Evolutionary conservation across 2,329 filamentous ascomycete genomes (phyloP), one percentile per base, ranked within the genome.

Genomic region (Alternaria infectoria): DNA sequence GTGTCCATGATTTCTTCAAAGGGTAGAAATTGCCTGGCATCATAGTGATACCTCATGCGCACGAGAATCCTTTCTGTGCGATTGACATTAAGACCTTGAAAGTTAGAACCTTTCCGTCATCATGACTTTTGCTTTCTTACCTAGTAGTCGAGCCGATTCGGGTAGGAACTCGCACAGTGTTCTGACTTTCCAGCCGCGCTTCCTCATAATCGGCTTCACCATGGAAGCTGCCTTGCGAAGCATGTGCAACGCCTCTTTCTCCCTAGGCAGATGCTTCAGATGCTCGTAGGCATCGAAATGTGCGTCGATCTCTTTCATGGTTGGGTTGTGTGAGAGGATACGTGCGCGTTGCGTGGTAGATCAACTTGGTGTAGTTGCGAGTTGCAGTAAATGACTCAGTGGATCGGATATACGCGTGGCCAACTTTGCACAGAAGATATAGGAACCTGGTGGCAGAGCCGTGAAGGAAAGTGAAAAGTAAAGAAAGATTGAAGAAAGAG

Each of bases 181-280:
- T 26, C 87, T 86, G 32, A 98, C 92, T 66, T 85, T 90, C 92
- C 93, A 98, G 59, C 86, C 86, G 46, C 92, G 88, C 51, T 93
- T 93, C 68, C 93, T 87, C 94, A 98, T 98, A 66, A 98, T 92
- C 17, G 95, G 95, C 79, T 97, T 97, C 65, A 97, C 94, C 61
- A 96, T 81, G 25, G 93, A 97, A 3, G 93, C 93, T 44, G 96
- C 86, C 79, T 91, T 94, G 73, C 89, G 91, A 23, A 98, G 85
- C 61, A 87, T 88, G 36, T 87, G 74, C 11, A 85, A 75, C n/a
- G 83, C 84, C 47, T 83, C 80, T 51, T 80, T 79, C 54, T 80
- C 79, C 36, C 79, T 79, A 8, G 81, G 81, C 6, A 84, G 74
- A 51, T 82, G 79, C 56, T 80, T 79, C 4, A 85, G 76, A 72